Evolutionary conservation across 2,329 filamentous ascomycete species (phyloP).

Genomic region (Allantophomopsis lycopodina): DNA sequence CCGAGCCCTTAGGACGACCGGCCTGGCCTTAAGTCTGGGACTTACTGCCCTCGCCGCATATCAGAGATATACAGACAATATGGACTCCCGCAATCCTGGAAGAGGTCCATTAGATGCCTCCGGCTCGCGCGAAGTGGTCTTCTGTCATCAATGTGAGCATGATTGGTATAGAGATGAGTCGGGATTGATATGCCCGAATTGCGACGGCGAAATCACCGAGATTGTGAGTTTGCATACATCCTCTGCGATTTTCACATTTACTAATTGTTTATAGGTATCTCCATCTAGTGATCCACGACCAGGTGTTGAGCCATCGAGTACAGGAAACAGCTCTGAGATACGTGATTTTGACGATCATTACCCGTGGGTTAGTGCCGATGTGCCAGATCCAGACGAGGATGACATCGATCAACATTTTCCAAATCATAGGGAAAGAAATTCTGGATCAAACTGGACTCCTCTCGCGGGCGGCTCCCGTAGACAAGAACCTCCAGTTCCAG

Average conservation of each 20-base stretch:
- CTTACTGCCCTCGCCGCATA: constrained; percentile 41
- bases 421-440: no score
- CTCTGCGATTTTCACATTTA: constrained; percentile 5
- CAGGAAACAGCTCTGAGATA: constrained; percentile 6
- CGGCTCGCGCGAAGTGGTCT: constrained; percentile 56
- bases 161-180: constrained; percentile 69
- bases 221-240: constrained; percentile 46
- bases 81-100: constrained; percentile 15
- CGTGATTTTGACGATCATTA: constrained; percentile 11
- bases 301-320: constrained; percentile 10
- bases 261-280: constrained; percentile 30
- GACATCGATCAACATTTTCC: constrained; percentile 36
- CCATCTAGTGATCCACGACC: constrained; percentile 49
- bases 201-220: constrained; percentile 67
- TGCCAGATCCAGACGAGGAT: constrained; percentile 44
- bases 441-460: no score
- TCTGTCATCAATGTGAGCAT: constrained; percentile 67
- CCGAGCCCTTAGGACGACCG: constrained; percentile 35
- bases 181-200: constrained; percentile 63
- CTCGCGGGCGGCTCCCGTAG: no score
- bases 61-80: constrained; percentile 29
- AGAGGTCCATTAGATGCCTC: constrained; percentile 32
- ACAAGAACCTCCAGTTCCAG: neutral
- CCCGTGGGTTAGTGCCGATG: constrained; percentile 18
- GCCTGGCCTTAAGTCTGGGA: constrained; percentile 44